Base-by-base conservation (phyloP, 2,329 filamentous ascomycete species). In the Fusarium sp. region DNA sequence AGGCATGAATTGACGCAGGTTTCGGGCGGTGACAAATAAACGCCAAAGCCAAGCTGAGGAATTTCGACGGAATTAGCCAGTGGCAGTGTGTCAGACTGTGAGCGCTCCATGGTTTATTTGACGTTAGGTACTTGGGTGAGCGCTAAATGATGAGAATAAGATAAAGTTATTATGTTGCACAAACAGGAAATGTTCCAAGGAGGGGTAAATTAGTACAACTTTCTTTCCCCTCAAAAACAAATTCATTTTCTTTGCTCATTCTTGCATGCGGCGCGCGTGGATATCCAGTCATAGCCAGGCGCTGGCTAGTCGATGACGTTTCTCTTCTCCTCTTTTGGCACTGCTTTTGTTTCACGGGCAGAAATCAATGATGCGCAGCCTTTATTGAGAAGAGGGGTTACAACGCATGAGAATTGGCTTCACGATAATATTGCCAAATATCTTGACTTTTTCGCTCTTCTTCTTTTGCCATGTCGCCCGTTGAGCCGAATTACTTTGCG, bases 41-140 rank as follows among this genome's bases (percentile, higher is more conserved):
- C 89, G 52, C 90, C 90, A 72, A 92, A 92, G 4, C 90, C 90
- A 7, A 93, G 83, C 47, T 83, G 84, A 14, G 90, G 90, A 22
- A 92, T 90, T 30, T 57, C 47, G 17, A 59, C 20, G 2, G 48
- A 50, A 32, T 74, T 75, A 7, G 68, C 56, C 6, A 79, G 56
- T 1, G 64, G 47, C 19, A 78, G 43, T 0, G 68, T 67, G 4
- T 74, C 65, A 2, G 61, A 51, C 14, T 71, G 57, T 17, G 61
- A 58, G 30, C 56, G 66, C 41, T 66, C 67, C 26, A 62, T 50
- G 30, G 2, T 26, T 26, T 10, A n/a, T 37, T 17, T 15, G 32
- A 37, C 2, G n/a, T 6, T 22, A n/a, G n/a, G n/a, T n/a, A n/a
- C 7, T 20, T 14, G 7, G 19, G 5, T 20, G 10, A 28, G 33